Evolutionary conservation across 1,284 basidiomycete species (phyloP), one percentile per base, ranked within the genome.

Genomic region (Rhodotorula sp.): DNA sequence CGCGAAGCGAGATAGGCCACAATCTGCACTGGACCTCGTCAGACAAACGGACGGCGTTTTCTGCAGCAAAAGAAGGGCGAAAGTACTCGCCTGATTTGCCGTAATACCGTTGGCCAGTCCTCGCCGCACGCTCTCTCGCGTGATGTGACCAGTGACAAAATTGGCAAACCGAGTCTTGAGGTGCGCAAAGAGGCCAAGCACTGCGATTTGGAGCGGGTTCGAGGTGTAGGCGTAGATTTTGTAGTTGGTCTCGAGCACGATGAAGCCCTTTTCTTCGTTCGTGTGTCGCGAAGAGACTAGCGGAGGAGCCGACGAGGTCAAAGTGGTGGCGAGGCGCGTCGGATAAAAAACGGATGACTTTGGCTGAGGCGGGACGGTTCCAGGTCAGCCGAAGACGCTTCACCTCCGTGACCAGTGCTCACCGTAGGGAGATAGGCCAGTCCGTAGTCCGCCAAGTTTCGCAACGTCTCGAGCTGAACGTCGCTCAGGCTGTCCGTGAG

Each of bases 191-290:
- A 99, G 85, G 79, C 95, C 96, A 45, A 99, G 83, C 55, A 99
- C 93, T 15, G 95, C 93, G 60, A 95, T 98, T 80, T 97, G 94
- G 22, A 99, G 84, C 44, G 94, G 91, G 80, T 98, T 99, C 74
- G 92, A 90, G 51, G 96, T 99, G 81, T 99, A 99, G 1, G 96
- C 96, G 81, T 99, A 99, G 68, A 99, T 83, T 73, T 95, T 90
- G 83, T 98, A 99, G 83, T 99, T 99, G 30, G 96, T 99, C 83
- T 99, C 96, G 49, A 99, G 85, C 76, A 99, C 90, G 76, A 99
- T 89, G 83, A 97, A 99, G 6, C 93, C 91, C 48, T 75, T 71
- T 80, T 94, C 90, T 58, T 83, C 81, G 49, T 81, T 80, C 57
- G 77, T 75, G 49, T 75, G 67, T 86, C 78, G 89, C 82, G 51